These are phyloP conservation scores for Iberis pinnata DNA, from an alignment of 345 rosid species.

Conservation along the genomic window DNA sequence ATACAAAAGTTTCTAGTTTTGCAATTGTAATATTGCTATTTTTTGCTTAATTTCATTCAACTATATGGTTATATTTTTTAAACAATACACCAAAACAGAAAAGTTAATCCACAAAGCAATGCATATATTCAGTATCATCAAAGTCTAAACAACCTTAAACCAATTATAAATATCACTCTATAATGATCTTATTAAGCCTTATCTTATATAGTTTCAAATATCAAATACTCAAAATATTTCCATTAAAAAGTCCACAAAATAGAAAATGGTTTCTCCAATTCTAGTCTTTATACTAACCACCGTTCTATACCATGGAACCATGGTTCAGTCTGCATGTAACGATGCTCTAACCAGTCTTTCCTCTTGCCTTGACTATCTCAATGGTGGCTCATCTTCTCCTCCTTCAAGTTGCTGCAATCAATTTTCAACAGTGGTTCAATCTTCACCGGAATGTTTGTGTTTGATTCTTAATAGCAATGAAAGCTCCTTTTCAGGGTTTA, in stretches of 20 bases:
- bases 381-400: slow-evolving; percentile 46
- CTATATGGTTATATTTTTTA: not conserved
- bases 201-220: not conserved
- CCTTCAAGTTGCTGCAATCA: slow-evolving; percentile 47
- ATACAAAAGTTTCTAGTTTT: too few species aligned
- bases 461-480: slow-evolving; percentile 31
- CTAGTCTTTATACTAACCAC: slow-evolving; percentile 20
- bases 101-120: not conserved
- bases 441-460: slow-evolving; percentile 53
- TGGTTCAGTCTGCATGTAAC: slow-evolving; percentile 34
- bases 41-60: not conserved
- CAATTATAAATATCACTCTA: not conserved
- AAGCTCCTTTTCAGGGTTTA: slow-evolving; percentile 26
- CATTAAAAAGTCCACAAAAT: too few species aligned
- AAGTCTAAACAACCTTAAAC: not conserved
- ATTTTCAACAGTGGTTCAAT: slow-evolving; percentile 36
- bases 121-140: not conserved
- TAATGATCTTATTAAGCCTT: not conserved
- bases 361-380: slow-evolving; percentile 41
- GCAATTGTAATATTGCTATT: not conserved
- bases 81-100: not conserved
- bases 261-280: not conserved
- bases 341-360: slow-evolving; percentile 29
- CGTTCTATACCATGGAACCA: slow-evolving; percentile 15
- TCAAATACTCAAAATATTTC: not conserved